Conservation (phyloP, 495 filamentous ascomycete species). For the Hypoxylon perforatum region DNA sequence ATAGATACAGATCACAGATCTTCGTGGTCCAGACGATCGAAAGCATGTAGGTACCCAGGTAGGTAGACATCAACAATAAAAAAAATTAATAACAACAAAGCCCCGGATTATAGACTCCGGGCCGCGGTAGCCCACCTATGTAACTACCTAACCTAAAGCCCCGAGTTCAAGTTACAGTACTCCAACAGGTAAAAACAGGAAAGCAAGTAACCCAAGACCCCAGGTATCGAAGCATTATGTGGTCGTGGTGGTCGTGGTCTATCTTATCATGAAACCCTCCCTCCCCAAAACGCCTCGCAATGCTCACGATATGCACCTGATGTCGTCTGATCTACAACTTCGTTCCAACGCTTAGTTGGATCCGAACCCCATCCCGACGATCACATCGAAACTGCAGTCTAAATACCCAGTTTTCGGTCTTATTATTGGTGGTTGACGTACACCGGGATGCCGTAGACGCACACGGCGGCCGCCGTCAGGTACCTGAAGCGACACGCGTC, state of each 20-base stretch:
- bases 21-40: too few relatives aligned
- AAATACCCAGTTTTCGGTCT: too few relatives aligned
- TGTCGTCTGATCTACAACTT: not conserved
- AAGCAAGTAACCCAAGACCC: not conserved
- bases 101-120: too few relatives aligned
- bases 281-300: slow-evolving; percentile 13
- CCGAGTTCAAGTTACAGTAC: too few relatives aligned
- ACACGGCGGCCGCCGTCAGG: slow-evolving; percentile 90
- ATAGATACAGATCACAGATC: too few relatives aligned
- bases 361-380: too few relatives aligned
- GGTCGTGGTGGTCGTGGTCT: too few relatives aligned
- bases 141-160: slow-evolving; percentile 1
- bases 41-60: too few relatives aligned
- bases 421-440: slow-evolving; percentile 64
- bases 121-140: not conserved
- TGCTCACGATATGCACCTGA: slow-evolving; percentile 3
- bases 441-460: slow-evolving; percentile 94
- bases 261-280: too few relatives aligned
- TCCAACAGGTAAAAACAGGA: not conserved
- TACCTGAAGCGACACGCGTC: slow-evolving; percentile 84
- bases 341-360: not conserved
- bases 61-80: too few relatives aligned
- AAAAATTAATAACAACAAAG: too few relatives aligned
- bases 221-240: not conserved
- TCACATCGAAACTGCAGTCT: too few relatives aligned